Evolutionary conservation across 352 stramenopile genomes (phyloP).

Genomic region (Peronospora belbahrii): DNA sequence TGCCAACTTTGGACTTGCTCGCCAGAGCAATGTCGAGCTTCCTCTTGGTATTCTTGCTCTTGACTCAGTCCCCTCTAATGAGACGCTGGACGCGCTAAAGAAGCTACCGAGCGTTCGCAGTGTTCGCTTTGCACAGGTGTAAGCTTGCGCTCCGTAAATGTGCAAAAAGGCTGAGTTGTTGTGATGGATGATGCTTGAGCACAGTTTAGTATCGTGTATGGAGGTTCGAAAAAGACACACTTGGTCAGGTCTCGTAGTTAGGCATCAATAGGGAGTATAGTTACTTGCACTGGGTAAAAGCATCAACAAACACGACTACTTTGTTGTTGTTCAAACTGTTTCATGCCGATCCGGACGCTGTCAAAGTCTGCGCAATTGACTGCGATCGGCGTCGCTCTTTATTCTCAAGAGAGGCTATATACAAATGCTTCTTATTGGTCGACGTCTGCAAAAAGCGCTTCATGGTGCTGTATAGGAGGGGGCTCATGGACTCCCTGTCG

Average conservation of each 20-base stretch:
- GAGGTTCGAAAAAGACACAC: not conserved
- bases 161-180: not conserved
- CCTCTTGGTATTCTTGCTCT: slow-evolving; percentile 71
- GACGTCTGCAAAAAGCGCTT: slow-evolving; percentile 70
- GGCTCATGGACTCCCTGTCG: slow-evolving; percentile 57
- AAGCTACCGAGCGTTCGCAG: slow-evolving; percentile 52
- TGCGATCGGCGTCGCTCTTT: slow-evolving; percentile 22
- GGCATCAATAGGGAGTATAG: no score
- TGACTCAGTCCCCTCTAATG: slow-evolving; percentile 42
- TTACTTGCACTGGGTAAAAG: slow-evolving; percentile 9
- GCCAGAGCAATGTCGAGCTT: slow-evolving; percentile 46
- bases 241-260: slow-evolving; percentile 14
- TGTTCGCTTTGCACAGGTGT: slow-evolving; percentile 63
- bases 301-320: slow-evolving; percentile 8
- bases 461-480: slow-evolving; percentile 59
- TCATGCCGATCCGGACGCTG: slow-evolving; percentile 9
- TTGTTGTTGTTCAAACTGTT: not conserved
- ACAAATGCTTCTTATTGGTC: slow-evolving; percentile 63
- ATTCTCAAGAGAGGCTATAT: slow-evolving; percentile 33
- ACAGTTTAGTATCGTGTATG: not conserved
- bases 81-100: slow-evolving; percentile 59
- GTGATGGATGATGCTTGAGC: slow-evolving; percentile 7
- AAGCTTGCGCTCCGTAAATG: slow-evolving; percentile 1
- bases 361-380: slow-evolving; percentile 4
- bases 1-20: slow-evolving; percentile 74